These are phyloP conservation scores for Beauveria medogensis DNA, from an alignment of 2,329 filamentous ascomycete species.

Conservation along the genomic window DNA sequence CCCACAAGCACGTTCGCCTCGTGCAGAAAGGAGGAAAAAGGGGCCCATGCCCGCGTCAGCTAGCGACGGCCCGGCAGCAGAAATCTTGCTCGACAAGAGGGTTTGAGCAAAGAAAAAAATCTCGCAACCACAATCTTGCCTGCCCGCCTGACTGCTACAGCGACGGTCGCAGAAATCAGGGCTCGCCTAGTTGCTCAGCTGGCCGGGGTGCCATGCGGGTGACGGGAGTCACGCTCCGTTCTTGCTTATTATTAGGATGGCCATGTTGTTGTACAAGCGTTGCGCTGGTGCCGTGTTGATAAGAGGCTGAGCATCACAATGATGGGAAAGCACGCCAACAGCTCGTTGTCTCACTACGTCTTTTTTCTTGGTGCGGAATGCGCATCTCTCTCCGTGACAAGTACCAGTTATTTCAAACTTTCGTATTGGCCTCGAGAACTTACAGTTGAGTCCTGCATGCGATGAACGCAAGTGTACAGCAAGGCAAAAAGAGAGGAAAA, in stretches of 20 bases:
- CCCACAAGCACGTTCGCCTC: slow-evolving; percentile 5
- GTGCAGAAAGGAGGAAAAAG: neutral
- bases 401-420: neutral
- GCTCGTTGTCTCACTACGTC: neutral
- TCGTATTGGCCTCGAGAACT: neutral
- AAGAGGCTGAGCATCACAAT: neutral
- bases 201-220: neutral
- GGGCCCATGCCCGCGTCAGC: neutral
- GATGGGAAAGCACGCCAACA: neutral
- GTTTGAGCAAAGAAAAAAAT: neutral
- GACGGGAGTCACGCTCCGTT: neutral
- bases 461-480: neutral
- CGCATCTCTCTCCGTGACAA: neutral
- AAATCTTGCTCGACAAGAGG: neutral
- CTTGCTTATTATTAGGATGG: neutral
- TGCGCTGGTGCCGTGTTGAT: neutral
- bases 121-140: neutral
- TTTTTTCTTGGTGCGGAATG: neutral
- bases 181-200: slow-evolving; percentile 4
- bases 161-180: neutral
- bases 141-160: neutral
- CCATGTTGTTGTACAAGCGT: neutral
- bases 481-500: neutral
- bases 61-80: slow-evolving; percentile 1
- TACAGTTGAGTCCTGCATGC: neutral